Conservation (phyloP, 768 basidiomycete genomes). For the Lyophyllum atratum region DNA sequence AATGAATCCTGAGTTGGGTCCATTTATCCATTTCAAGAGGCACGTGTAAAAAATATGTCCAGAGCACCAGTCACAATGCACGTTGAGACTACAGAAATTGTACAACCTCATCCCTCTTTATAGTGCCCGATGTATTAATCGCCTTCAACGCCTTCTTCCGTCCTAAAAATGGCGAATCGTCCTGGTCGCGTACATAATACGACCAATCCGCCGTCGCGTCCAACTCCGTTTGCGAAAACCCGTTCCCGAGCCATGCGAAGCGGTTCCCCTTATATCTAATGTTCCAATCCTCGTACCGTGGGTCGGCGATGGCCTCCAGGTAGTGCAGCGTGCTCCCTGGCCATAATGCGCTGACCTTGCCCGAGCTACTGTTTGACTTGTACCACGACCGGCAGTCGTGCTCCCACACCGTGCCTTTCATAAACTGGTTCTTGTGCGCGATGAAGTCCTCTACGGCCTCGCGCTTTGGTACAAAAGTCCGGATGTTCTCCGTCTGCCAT, state of each 20-base stretch:
- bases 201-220: conserved; percentile 33
- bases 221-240: conserved; percentile 33
- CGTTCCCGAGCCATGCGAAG: conserved; percentile 36
- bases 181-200: conserved; percentile 27
- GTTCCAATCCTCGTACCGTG: conserved; percentile 38
- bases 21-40: not conserved
- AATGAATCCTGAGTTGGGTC: not conserved
- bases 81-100: not conserved
- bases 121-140: conserved; percentile 12
- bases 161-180: conserved; percentile 13
- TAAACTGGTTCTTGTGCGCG: conserved; percentile 31
- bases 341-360: conserved; percentile 35
- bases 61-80: not conserved
- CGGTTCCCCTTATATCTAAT: conserved; percentile 34
- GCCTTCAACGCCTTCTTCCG: conserved; percentile 11
- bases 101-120: not conserved
- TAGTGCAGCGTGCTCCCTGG: conserved; percentile 38
- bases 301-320: conserved; percentile 31
- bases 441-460: conserved; percentile 37
- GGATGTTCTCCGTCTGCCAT: conserved; percentile 38
- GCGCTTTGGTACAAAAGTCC: conserved; percentile 33
- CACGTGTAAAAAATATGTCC: not conserved
- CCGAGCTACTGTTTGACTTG: conserved; percentile 26
- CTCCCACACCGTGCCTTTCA: conserved; percentile 35
- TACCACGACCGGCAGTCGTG: conserved; percentile 36